Evolutionary conservation across 2,329 filamentous ascomycete species (phyloP), one percentile per base, ranked within the genome.

Genomic region (Beauveria rudraprayagi): DNA sequence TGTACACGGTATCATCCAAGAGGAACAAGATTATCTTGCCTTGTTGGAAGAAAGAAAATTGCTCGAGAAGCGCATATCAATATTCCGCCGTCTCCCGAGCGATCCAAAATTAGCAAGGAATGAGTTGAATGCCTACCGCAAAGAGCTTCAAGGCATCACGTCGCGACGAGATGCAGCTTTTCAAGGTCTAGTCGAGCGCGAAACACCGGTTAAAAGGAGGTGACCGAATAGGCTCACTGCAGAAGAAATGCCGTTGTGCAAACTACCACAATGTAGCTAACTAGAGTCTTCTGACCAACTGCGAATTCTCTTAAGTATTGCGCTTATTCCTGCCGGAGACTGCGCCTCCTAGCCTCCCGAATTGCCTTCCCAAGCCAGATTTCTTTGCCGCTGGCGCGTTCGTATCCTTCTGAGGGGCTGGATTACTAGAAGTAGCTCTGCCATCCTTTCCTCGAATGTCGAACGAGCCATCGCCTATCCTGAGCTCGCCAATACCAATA

Each of bases 61-160:
- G 9, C 74, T 92, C 48, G 86, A 90, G 62, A 71, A 73, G 1
- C 82, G 87, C 63, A 77, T 93, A 19, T 78, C 78, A 43, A 80
- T 79, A 24, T 96, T 91, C 66, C 83, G 86, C 58, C 86, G 88
- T 7, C 72, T 96, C 63, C 89, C 92, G 1, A 86, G 85, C 6
- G 86, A 96, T 68, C 74, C 83, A 9, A 81, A 86, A 53, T 80
- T 83, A 52, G 91, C 91, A 41, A 82, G 87, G 66, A 75, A 78
- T n/a, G 86, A 90, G 70, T 79, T 96, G 30, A 88, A 89, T 65
- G 77, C 79, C 34, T 74, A 92, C 48, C 83, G 89, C 63, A 75
- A 77, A 2, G 84, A 91, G 68, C 76, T 96, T 51, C 78, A 81
- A 44, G 74, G 76, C 10, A 74, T 91, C 56, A 86, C 81, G 30